Conservation (phyloP, 164 flowering plant genomes). For the Vitis labrusca region DNA sequence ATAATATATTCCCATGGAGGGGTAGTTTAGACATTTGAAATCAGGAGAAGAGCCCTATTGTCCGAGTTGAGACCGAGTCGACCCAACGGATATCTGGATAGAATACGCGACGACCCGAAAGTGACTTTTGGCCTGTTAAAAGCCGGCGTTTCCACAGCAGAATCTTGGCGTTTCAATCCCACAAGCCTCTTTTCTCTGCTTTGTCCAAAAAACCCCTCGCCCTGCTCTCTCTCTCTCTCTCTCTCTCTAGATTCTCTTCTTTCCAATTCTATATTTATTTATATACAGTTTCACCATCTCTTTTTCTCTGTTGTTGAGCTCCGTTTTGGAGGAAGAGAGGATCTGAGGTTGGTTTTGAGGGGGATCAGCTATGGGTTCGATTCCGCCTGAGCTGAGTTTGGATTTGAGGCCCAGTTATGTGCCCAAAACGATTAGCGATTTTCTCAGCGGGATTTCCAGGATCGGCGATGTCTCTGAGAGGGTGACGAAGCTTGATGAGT, state of each 20-base stretch:
- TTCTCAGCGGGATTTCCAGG: constrained; percentile 40
- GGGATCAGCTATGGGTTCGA: constrained; percentile 41
- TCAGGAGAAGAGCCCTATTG: neutral
- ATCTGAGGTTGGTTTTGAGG: neutral
- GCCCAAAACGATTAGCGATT: constrained; percentile 43
- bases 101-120: constrained; percentile 38
- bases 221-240: neutral
- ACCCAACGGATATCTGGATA: constrained; percentile 10
- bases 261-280: neutral
- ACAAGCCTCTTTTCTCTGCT: neutral
- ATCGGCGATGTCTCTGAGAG: constrained; percentile 35
- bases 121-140: constrained; percentile 16
- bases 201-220: neutral
- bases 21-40: neutral
- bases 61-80: constrained; percentile 6
- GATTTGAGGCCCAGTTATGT: constrained; percentile 34
- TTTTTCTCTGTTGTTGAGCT: neutral
- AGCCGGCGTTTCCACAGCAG: constrained; percentile 13
- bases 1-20: too few relatives aligned
- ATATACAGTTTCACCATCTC: neutral
- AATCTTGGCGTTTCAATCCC: constrained; percentile 13
- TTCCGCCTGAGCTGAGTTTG: constrained; percentile 43
- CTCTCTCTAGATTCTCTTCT: neutral
- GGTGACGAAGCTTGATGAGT: constrained; percentile 38
- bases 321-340: neutral